A percentile compares a stretch with the other conserved stretches of the same genome.
Conservation (phyloP, 805 yeast genomes). For the Ascoidea tarda region DNA sequence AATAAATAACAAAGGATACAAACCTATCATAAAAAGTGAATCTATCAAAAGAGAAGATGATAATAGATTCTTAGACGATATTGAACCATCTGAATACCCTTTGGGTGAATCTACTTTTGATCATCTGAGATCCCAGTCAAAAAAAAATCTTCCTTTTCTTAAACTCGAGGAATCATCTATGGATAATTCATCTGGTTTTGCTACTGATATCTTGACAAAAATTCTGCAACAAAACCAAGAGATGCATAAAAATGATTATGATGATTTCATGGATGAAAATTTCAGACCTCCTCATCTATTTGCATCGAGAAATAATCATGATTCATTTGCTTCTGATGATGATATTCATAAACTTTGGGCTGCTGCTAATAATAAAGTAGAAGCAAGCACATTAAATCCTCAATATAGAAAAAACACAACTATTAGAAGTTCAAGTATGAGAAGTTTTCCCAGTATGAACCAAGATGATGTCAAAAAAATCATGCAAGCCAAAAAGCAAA, state of each 20-base stretch:
- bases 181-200: not conserved
- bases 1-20: not conserved
- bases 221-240: conserved; percentile 2
- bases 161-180: not conserved
- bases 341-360: conserved; percentile 11
- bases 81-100: conserved; percentile 6
- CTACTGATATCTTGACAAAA: conserved; percentile 4
- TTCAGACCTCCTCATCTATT: conserved; percentile 5
- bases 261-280: conserved; percentile 7
- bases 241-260: conserved; percentile 1
- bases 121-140: not conserved
- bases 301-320: conserved; percentile 9
- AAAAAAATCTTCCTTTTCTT: not conserved
- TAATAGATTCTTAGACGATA: conserved; percentile 3
- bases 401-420: conserved; percentile 16
- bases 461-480: conserved; percentile 28
- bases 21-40: not conserved
- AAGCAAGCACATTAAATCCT: not conserved
- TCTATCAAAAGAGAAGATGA: not conserved
- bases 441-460: conserved; percentile 34
- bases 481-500: conserved; percentile 16
- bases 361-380: not conserved
- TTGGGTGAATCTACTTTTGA: conserved; percentile 7
- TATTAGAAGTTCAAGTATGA: conserved; percentile 30
- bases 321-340: conserved; percentile 9